Percentiles rank a stretch among this genome's conserved stretches.
Conservation (phyloP, 805 yeast species). For the Pichia sporocuriosa region DNA sequence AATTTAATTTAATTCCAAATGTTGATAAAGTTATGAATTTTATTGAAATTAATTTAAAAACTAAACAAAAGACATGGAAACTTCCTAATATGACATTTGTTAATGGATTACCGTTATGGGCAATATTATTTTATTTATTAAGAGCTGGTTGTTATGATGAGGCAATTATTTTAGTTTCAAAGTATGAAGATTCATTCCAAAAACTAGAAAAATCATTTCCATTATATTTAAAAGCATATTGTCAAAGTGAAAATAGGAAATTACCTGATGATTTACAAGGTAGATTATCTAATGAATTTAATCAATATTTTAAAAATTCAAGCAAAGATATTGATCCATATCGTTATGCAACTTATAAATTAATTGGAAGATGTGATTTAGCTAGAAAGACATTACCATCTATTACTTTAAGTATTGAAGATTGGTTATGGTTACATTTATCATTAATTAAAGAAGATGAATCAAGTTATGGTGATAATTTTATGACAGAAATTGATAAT, state of each 20-base stretch:
- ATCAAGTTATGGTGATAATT: conserved; percentile 14
- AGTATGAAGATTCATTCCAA: conserved; percentile 65
- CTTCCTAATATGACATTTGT: conserved; percentile 52
- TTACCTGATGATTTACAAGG: conserved; percentile 64
- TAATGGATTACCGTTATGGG: conserved; percentile 93
- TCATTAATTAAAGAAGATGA: conserved; percentile 58
- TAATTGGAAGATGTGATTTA: conserved; percentile 84
- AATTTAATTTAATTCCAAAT: conserved; percentile 36
- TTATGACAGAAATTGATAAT: conserved; percentile 7
- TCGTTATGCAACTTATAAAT: conserved; percentile 82
- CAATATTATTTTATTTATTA: conserved; percentile 72
- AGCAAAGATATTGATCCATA: conserved; percentile 76
- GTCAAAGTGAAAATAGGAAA: conserved; percentile 43
- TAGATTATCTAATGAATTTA: conserved; percentile 71
- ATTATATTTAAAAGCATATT: conserved; percentile 65
- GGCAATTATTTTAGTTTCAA: conserved; percentile 61
- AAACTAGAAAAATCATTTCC: conserved; percentile 84
- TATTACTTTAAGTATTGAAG: conserved; percentile 76
- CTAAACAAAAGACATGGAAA: conserved; percentile 41
- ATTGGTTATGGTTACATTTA: conserved; percentile 95
- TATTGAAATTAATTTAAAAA: conserved; percentile 38
- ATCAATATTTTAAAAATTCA: conserved; percentile 63
- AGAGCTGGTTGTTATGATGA: conserved; percentile 80
- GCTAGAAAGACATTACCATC: conserved; percentile 60
- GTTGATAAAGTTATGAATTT: conserved; percentile 65